phyloP scores from a whole-genome alignment of 805 yeast genomes.

The Metschnikowia matae region DNA sequence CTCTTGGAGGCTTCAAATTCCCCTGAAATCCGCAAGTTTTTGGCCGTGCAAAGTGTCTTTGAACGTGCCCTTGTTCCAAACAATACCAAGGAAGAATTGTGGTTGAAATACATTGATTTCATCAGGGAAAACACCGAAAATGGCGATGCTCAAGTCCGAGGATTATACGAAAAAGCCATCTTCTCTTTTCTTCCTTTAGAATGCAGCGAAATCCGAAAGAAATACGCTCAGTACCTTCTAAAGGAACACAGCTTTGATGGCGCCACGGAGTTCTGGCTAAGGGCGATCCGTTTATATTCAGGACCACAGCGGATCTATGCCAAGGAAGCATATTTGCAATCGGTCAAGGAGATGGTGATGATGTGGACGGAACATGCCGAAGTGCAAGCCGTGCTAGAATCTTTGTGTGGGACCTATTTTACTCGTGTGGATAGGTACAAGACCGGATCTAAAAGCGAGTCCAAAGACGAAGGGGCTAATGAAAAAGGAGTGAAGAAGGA shows the following conservation, averaged over 20 bases:
- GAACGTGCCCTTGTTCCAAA: slow-evolving; percentile 73
- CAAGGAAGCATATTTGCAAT: slow-evolving; percentile 19
- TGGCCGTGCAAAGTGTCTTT: slow-evolving; percentile 47
- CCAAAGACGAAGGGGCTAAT: neutral
- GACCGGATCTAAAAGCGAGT: slow-evolving; percentile 4
- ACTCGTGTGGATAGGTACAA: slow-evolving; percentile 16
- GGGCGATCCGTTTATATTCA: slow-evolving; percentile 22
- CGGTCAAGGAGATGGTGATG: slow-evolving; percentile 5
- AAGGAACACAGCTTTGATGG: slow-evolving; percentile 16
- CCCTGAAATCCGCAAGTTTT: slow-evolving; percentile 8
- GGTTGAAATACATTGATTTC: slow-evolving; percentile 68
- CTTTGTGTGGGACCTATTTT: slow-evolving; percentile 13
- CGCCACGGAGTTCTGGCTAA: slow-evolving; percentile 27
- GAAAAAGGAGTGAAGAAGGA: neutral
- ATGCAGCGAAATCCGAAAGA: slow-evolving; percentile 21
- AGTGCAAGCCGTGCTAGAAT: slow-evolving; percentile 17
- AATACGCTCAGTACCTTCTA: slow-evolving; percentile 24
- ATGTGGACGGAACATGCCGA: slow-evolving; percentile 16
- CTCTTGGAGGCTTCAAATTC: neutral
- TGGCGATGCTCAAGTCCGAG: slow-evolving; percentile 22
- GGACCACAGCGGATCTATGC: slow-evolving; percentile 17
- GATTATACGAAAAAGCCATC: slow-evolving; percentile 51
- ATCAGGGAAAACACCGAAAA: slow-evolving; percentile 24
- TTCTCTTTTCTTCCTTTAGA: slow-evolving; percentile 35
- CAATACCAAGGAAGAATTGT: slow-evolving; percentile 54